Base-by-base conservation (phyloP, 306 rosid species). In the Vigna trinervia region DNA sequence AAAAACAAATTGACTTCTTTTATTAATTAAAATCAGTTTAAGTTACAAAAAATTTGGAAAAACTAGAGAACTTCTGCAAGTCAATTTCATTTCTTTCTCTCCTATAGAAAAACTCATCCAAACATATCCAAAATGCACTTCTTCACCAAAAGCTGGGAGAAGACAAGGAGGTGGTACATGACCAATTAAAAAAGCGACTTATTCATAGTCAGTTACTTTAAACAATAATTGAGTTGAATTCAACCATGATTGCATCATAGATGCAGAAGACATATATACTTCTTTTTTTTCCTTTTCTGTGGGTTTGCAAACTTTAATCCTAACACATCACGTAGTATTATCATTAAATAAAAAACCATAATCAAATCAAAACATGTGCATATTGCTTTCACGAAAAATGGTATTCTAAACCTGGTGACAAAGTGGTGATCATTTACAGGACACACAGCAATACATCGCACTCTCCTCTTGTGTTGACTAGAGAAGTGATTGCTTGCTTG, bases 371-470 rank as follows among this genome's bases (percentile, higher is more conserved):
- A 11, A 58, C 38, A 57, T 50, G 10, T 4, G 1, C 19, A 12
- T 1, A 56, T 11, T 50, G 46, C 3, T 78, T 60, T 48, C 28
- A 72, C 2, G 13, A 48, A 66, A 66, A 56, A 61, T 12, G 34
- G 5, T 10, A 66, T 60, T 59, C 13, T 17, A 34, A 46, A 91
- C 98, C 97, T 93, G 60, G 98, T 93, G 43, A 72, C 96, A 47
- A 93, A 93, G 61, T 75, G 90, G 73, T 85, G 91, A 84, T 91
- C 94, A 23, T 93, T 90, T 53, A 82, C 93, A 4, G 96, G 98
- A 69, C 88, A 87, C 43, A 88, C 41, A 58, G 88, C 78, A 69
- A 93, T 86, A 72, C 85, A 80, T 74, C 94, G 80, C 82, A 91
- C 57, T 84, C 74, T 93, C 60, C 87, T 87, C 84, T 79, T 91